Evolutionary conservation across 2,329 filamentous ascomycete species (phyloP).

Genomic region (Apiospora aurea): DNA sequence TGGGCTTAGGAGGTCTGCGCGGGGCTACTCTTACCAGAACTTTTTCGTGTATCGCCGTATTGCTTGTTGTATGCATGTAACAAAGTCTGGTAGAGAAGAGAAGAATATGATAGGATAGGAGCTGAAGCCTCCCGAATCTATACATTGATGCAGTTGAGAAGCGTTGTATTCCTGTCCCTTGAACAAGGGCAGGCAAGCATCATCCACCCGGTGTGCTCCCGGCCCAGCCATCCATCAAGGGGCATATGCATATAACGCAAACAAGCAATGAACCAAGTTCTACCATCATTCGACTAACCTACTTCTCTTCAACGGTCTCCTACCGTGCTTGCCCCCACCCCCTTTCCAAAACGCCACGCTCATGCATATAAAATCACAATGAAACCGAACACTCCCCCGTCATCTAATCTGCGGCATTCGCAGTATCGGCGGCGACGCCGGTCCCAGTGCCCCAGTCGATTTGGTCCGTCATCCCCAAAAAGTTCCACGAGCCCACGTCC

Average conservation of each 20-base stretch:
- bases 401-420: background rate
- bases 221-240: background rate
- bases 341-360: background rate
- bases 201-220: background rate
- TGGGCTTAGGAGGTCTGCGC: too few species aligned
- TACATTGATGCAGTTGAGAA: background rate
- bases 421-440: background rate
- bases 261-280: background rate
- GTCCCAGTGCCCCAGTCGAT: slow-evolving; percentile 25
- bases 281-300: background rate
- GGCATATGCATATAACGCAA: background rate
- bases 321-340: background rate
- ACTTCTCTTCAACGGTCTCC: background rate
- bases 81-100: background rate
- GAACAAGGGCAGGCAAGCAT: background rate
- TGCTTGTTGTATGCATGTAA: background rate
- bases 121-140: background rate
- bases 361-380: background rate
- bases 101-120: background rate
- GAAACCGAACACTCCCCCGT: background rate
- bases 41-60: background rate
- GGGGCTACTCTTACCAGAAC: background rate
- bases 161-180: background rate
- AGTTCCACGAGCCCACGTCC: slow-evolving; percentile 22
- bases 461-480: background rate